Evolutionary conservation across 116 monocot genomes (phyloP), one percentile per base, ranked within the genome.

Genomic region (Dioscorea cayenensis): DNA sequence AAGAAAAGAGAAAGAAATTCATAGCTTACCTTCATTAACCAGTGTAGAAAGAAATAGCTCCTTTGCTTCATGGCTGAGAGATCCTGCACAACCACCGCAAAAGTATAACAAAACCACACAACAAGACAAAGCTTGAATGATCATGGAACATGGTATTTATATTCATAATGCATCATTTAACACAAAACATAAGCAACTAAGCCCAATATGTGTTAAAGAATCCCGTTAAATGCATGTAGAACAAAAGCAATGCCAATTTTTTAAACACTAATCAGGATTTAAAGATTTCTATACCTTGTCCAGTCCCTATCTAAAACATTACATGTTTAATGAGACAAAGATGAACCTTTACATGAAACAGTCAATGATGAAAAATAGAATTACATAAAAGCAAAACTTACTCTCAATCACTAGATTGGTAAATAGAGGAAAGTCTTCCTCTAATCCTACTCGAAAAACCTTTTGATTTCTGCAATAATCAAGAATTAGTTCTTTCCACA

Each of bases 401-500:
- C 96, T 86, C 73, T 90, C 86, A 67, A 96, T 90, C 22, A 55
- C 75, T 69, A 84, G 87, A 77, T 96, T 96, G 43, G 81, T 71
- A 68, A 96, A 96, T 23, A 96, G 82, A 8, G 84, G 81, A 72
- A 96, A 92, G 28, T 96, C 90, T 76, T 96, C 90, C 58, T 96
- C 92, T 36, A 92, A 58, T 61, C 85, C 85, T 66, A 96, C 78
- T 36, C 81, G 71, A 72, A 92, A 90, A 43, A 86, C 60, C 62
- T 88, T 96, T 79, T 88, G 96, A 71, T 74, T 90, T 88, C 77
- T 87, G 82, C 96, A 96, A 35, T 90, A 96, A 50, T 90, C 92
- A 71, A 96, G 87, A 81, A 96, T 92, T 62, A 96, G 67, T 36
- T 96, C 90, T 73, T 92, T 96, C 96, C 96, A 96, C 63, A 96